Conservation (phyloP, 768 basidiomycete genomes). For the Chalciporus chontae region DNA sequence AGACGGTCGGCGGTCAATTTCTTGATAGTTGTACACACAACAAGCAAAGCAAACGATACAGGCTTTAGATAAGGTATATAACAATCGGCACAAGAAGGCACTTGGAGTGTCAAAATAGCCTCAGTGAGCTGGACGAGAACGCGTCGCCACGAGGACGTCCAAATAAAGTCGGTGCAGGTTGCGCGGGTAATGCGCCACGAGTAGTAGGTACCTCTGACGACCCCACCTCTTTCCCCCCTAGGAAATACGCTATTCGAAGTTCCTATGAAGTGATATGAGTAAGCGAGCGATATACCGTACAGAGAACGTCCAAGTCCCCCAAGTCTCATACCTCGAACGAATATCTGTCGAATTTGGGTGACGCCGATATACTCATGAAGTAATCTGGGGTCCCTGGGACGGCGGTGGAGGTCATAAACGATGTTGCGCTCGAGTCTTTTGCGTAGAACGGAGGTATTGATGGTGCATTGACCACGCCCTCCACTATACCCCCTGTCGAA, state of each 20-base stretch:
- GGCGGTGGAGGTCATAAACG: constrained; percentile 14
- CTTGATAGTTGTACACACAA: not conserved
- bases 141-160: constrained; percentile 33
- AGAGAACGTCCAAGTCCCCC: not conserved
- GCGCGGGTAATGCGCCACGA: constrained; percentile 22
- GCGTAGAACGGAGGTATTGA: constrained; percentile 20
- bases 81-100: not conserved
- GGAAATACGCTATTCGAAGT: constrained; percentile 44
- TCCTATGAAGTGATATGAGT: constrained; percentile 35
- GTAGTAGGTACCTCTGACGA: constrained; percentile 37
- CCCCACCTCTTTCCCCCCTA: constrained; percentile 42
- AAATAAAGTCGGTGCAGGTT: constrained; percentile 20
- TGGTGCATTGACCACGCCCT: not conserved
- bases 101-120: constrained; percentile 9
- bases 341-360: constrained; percentile 39
- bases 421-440: constrained; percentile 21
- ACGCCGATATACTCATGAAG: constrained; percentile 35
- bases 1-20: not conserved
- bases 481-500: not conserved
- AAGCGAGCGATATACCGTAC: not conserved
- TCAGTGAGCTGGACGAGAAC: constrained; percentile 25
- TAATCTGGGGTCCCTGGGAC: constrained; percentile 26
- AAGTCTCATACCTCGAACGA: constrained; percentile 43
- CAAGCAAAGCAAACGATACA: not conserved
- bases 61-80: not conserved